Evolutionary conservation across 768 basidiomycete genomes (phyloP), one percentile per base, ranked within the genome.

Genomic region (Panellus pusillus): DNA sequence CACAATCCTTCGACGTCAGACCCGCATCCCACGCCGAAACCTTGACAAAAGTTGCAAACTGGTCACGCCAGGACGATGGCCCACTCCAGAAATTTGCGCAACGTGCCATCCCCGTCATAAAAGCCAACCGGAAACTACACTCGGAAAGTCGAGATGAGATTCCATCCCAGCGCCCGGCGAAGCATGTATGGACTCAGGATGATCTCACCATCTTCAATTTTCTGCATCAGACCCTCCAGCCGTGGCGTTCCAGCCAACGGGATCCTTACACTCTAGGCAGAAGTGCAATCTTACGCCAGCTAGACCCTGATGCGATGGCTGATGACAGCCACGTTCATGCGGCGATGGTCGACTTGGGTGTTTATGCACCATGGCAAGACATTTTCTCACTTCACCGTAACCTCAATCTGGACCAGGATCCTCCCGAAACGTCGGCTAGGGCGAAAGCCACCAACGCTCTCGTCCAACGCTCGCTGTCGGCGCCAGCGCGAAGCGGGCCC

Each of bases 291-390:
- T 59, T 93, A 36, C 87, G 86, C 63, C 66, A 69, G 42, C 63
- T 92, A 20, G 71, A 75, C 17, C 63, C 76, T 3, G 72, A 76
- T 20, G 54, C 61, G 0, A 60, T 59, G 29, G 58, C 78, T 39
- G 62, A 64, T 13, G 73, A 72, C 50, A 62, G 58, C n/a, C 51
- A 68, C 18, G 67, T 80, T 19, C 72, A 79, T 60, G 70, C 69
- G 52, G 68, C 86, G 18, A 73, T 97, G 32, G 65, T 82, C 14
- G 83, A 91, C 41, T 63, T 96, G 13, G 94, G 96, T 7, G 78
- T 86, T 7, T 65, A 90, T 18, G 77, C 87, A 2, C 86, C 89
- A 1, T 97, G 95, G 95, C 84, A 93, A 59, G 86, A 93, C 60
- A 56, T 82, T 28, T 69, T 72, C 6, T 75, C 74, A 8, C 66